Base-by-base conservation (phyloP, 2,329 filamentous ascomycete species). In the Cercospora berteroae region DNA sequence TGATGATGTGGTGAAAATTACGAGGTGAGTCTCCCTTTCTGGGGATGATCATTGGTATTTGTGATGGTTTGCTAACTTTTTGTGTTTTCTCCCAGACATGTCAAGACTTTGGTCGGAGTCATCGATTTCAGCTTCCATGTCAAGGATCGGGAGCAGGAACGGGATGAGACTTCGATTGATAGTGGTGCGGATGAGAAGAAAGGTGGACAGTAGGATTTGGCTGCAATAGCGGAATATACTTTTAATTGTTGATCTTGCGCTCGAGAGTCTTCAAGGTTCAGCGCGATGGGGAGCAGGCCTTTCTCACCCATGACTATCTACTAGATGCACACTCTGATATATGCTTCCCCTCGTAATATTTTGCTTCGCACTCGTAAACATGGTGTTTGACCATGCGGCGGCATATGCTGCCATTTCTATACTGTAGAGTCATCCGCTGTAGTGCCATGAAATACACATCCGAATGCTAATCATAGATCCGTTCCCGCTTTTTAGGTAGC, bases 101-200 rank as follows among this genome's bases (percentile, higher is more conserved):
- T 92, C 0, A 88, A 84, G 73, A 84, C 83, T 18, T 78, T 92
- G 13, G 89, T 92, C 0, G 90, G 90, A 1, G 89, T 91, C 67
- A 83, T 91, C 16, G 90, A 92, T 77, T 92, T 92, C 73, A 87
- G 86, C 33, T 90, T 89, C 74, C 83, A 86, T 69, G 78, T 87
- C 5, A 80, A 84, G 2, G 80, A 76, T 65, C 79, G 77, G 1
- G 79, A 77, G 68, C 50, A 63, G 25, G 61, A 56, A 33, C 60
- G 62, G 7, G 70, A 74, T 33, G 69, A 69, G 57, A 66, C 65
- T 13, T 70, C 62, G 33, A 66, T 64, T 23, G 61, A 82, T 64
- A 65, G 52, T 1, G 74, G 84, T 60, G 84, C 84, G 9, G 60
- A 60, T 29, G 50, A 71, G 63, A 81, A 83, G 5, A 58, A 58